Evolutionary conservation across 352 stramenopile species (phyloP).

Genomic region (Globisporangium echinulatum): DNA sequence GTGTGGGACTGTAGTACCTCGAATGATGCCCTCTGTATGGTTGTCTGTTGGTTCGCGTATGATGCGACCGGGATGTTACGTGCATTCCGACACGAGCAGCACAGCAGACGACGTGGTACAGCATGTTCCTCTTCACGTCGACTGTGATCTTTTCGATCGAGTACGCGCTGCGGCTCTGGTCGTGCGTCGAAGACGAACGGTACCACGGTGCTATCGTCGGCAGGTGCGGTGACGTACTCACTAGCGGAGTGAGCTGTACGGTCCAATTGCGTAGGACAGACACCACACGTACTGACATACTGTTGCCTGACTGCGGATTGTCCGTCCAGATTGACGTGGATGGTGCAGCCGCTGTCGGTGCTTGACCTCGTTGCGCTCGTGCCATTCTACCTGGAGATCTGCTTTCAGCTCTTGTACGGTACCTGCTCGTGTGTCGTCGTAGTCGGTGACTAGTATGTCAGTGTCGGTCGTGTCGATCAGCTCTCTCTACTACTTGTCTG

Average conservation of each 20-base stretch:
- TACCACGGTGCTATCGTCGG: conserved; percentile 30
- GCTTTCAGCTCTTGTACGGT: conserved; percentile 34
- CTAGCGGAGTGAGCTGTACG: no score
- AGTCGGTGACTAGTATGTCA: no score
- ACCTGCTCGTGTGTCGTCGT: background rate
- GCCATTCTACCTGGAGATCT: conserved; percentile 58
- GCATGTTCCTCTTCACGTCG: conserved; percentile 42
- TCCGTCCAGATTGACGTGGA: conserved; percentile 41
- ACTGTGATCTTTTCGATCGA: conserved; percentile 59
- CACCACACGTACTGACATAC: background rate
- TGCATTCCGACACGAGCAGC: no score
- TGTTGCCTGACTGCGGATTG: background rate
- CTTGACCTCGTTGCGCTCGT: conserved; percentile 49
- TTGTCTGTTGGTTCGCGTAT: background rate
- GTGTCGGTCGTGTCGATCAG: background rate
- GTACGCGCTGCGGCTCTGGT: conserved; percentile 52
- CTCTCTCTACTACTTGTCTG: background rate
- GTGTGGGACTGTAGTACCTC: no score
- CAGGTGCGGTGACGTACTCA: conserved; percentile 16
- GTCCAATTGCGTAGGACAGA: background rate
- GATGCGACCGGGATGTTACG: background rate
- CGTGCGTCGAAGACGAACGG: conserved; percentile 50
- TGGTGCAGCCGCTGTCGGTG: conserved; percentile 42
- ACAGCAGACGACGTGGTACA: conserved; percentile 22
- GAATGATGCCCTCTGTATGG: no score